These are phyloP conservation scores for Elsinoe perseae DNA, from an alignment of 2,329 filamentous ascomycete genomes.

Conservation along the genomic window DNA sequence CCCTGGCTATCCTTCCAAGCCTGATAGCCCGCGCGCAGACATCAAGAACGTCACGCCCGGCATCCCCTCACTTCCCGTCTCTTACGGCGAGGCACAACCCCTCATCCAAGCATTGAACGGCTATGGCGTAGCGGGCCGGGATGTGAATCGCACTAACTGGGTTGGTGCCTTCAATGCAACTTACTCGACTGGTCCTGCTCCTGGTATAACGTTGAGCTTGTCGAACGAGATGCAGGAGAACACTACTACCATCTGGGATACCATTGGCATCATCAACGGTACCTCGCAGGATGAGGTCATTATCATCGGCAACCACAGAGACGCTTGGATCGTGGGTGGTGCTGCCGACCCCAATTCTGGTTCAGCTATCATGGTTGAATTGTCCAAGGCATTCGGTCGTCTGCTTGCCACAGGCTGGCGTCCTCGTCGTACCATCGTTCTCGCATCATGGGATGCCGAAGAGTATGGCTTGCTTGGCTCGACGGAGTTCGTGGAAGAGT, in stretches of 20 bases:
- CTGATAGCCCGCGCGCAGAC: slow-evolving; percentile 63
- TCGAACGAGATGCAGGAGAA: slow-evolving; percentile 71
- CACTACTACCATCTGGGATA: slow-evolving; percentile 70
- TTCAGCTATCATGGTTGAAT: slow-evolving; percentile 42
- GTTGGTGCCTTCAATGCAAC: slow-evolving; percentile 62
- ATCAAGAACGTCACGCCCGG: slow-evolving; percentile 57
- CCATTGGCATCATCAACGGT: slow-evolving; percentile 61
- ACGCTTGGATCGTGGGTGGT: slow-evolving; percentile 49
- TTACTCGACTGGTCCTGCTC: slow-evolving; percentile 74
- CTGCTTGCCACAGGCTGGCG: slow-evolving; percentile 45
- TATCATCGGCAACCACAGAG: slow-evolving; percentile 47
- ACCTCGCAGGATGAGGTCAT: slow-evolving; percentile 51
- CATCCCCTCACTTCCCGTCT: slow-evolving; percentile 82
- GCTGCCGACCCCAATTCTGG: slow-evolving; percentile 48
- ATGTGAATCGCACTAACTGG: slow-evolving; percentile 50
- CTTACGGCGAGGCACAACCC: slow-evolving; percentile 71
- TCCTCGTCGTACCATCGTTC: slow-evolving; percentile 43
- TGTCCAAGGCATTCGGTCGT: slow-evolving; percentile 43
- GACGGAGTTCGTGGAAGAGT: slow-evolving; percentile 46
- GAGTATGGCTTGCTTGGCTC: slow-evolving; percentile 35
- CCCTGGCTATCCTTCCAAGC: slow-evolving; percentile 78
- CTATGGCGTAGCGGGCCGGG: slow-evolving; percentile 54
- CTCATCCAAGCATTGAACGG: slow-evolving; percentile 77
- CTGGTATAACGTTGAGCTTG: slow-evolving; percentile 61
- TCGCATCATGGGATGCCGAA: slow-evolving; percentile 39